These are phyloP conservation scores for Rhodotorula babjevae DNA, from an alignment of 768 basidiomycete genomes.

Conservation along the genomic window DNA sequence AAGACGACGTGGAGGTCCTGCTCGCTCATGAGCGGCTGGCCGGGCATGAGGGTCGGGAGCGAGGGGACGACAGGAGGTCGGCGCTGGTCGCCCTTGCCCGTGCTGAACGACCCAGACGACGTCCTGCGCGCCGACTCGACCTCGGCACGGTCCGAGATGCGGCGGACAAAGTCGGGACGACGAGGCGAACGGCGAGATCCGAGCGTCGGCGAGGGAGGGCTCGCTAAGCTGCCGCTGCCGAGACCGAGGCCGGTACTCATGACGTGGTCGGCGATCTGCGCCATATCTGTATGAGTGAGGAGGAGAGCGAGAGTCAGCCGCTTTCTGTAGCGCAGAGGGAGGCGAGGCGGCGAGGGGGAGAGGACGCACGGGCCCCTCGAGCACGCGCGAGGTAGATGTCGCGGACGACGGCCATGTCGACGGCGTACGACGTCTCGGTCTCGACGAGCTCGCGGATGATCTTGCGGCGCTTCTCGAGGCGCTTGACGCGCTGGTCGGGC, in stretches of 20 bases:
- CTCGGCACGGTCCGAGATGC: background rate
- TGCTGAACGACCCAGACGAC: background rate
- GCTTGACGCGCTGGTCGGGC: background rate
- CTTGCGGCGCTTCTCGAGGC: conserved; percentile 25
- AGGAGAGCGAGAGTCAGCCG: too few relatives aligned
- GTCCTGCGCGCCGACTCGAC: background rate
- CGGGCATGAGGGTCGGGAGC: conserved; percentile 15
- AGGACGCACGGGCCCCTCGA: conserved; percentile 26
- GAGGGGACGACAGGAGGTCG: conserved; percentile 6
- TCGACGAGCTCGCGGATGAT: conserved; percentile 77
- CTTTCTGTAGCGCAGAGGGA: too few relatives aligned
- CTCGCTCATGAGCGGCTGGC: conserved; percentile 27
- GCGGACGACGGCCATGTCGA: conserved; percentile 94
- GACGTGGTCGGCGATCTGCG: conserved; percentile 34
- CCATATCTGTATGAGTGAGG: conserved; percentile 11
- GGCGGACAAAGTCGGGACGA: background rate
- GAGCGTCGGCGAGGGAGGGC: background rate
- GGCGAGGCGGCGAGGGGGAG: background rate
- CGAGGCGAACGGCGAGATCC: background rate
- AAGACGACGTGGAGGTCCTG: conserved; percentile 39
- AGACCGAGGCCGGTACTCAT: conserved; percentile 37
- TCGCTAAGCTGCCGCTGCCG: background rate
- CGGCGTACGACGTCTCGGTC: conserved; percentile 93
- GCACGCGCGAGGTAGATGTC: conserved; percentile 52
- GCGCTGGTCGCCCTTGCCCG: background rate